Base-by-base conservation (phyloP, 805 yeast species). In the Komagataella pseudopastoris region DNA sequence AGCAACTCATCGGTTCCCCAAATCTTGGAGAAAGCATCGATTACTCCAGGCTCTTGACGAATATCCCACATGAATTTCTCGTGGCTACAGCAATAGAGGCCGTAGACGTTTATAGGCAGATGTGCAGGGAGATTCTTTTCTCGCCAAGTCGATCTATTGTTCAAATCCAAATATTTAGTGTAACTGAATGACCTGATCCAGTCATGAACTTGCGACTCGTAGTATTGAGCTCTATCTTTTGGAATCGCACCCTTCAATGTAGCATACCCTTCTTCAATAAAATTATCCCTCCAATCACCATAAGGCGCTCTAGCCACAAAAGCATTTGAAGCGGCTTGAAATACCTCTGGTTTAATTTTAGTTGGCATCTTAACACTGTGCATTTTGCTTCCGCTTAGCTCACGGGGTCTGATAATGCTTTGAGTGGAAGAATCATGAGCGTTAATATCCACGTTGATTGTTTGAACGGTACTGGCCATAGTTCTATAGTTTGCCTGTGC, bases 31-130 rank as follows among this genome's bases (percentile, higher is more conserved):
- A 65, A 65, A 6, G 57, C 54, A 14, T 58, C 60, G 23, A 58
- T 44, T 46, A 63, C 60, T 0, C 64, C 66, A 3, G 53, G 56
- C 48, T 66, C 69, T 52, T 51, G 53, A 57, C 66, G 61, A 4
- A 61, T 53, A 47, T 65, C 68, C 70, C 69, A 65, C 56, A 65
- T 56, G 51, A 65, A 58, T 52, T 63, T 60, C 52, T 65, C 69
- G 51, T 65, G 69, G 6, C 61, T 51, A 16, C 59, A 54, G 44
- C 58, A 51, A 50, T 63, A 59, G n/a, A 55, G 51, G 6, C 50
- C 46, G 47, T 51, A 60, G 12, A 57, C 50, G 23, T 58, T 58
- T 50, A 53, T 58, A 2, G 45, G 23, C 4, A 54, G 44, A 23
- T 54, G 57, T 6, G 59, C 59, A 6, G 70, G 69, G n/a, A 64